These are phyloP conservation scores for Colletotrichum kahawae DNA, from an alignment of 2,329 filamentous ascomycete genomes.

Conservation along the genomic window DNA sequence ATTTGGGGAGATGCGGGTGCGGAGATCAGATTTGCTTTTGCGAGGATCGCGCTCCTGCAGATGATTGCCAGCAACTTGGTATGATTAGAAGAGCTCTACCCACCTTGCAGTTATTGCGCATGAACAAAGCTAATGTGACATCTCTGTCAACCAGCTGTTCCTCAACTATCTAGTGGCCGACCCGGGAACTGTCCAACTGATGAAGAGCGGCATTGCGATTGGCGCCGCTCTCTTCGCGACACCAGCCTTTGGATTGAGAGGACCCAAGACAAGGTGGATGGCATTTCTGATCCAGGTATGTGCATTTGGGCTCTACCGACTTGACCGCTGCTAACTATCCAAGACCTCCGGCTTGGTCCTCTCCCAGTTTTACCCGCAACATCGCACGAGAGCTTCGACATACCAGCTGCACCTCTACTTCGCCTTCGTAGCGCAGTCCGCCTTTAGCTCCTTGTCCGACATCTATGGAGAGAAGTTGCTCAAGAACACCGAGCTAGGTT, in stretches of 20 bases:
- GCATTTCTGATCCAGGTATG: slow-evolving; percentile 33
- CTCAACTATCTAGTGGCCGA: slow-evolving; percentile 32
- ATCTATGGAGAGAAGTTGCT: slow-evolving; percentile 37
- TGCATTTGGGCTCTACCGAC: background rate
- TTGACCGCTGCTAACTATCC: accelerated
- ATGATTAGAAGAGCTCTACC: background rate
- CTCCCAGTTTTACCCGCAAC: slow-evolving; percentile 32
- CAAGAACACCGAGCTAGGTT: slow-evolving; percentile 30
- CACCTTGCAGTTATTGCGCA: background rate
- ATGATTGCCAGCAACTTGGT: slow-evolving; percentile 37
- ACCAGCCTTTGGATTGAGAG: slow-evolving; percentile 24
- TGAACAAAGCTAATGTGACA: background rate
- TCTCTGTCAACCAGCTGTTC: slow-evolving; percentile 27
- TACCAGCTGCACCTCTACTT: slow-evolving; percentile 33
- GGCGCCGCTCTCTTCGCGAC: slow-evolving; percentile 32
- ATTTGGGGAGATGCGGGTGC: slow-evolving; percentile 25
- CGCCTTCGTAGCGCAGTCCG: slow-evolving; percentile 32
- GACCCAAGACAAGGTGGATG: slow-evolving; percentile 33
- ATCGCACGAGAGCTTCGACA: slow-evolving; percentile 22
- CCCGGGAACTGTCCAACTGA: slow-evolving; percentile 34
- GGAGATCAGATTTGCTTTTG: slow-evolving; percentile 31
- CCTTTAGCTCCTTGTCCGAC: slow-evolving; percentile 32
- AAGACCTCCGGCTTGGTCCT: slow-evolving; percentile 32
- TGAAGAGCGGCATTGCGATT: slow-evolving; percentile 33
- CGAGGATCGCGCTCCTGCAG: slow-evolving; percentile 34